A percentile compares a stretch with the other conserved stretches of the same genome.
Evolutionary conservation across 2,329 filamentous ascomycete genomes (phyloP).

Genomic region (Botryotinia convoluta): DNA sequence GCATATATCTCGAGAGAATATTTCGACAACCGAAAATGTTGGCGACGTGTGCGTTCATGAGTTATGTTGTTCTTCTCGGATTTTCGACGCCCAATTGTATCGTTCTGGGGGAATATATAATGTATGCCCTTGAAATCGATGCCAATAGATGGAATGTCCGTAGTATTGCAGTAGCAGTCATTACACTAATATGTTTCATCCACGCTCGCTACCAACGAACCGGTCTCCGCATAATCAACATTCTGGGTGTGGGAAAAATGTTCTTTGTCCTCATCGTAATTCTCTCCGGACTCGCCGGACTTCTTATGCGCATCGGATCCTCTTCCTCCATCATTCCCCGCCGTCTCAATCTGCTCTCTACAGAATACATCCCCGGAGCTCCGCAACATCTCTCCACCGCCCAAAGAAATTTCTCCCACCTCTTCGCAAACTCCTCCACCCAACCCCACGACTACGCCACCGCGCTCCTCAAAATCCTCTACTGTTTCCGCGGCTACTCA

Average conservation of each 20-base stretch:
- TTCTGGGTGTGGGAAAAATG: slow-evolving; percentile 50
- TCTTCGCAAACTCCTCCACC: slow-evolving; percentile 43
- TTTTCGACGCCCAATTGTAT: neutral
- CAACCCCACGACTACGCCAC: slow-evolving; percentile 47
- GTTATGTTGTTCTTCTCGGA: neutral
- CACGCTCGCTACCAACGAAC: slow-evolving; percentile 47
- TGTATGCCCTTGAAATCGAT: slow-evolving; percentile 45
- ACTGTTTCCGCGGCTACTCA: slow-evolving; percentile 54
- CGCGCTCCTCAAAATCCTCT: slow-evolving; percentile 55
- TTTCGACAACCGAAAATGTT: neutral
- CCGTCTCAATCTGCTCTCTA: neutral
- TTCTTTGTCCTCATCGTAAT: slow-evolving; percentile 49
- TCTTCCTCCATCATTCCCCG: neutral
- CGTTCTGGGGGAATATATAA: slow-evolving; percentile 44
- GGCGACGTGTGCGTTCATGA: neutral
- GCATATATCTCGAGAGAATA: neutral
- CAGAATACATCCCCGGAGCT: neutral
- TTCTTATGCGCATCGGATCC: slow-evolving; percentile 8
- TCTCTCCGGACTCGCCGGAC: slow-evolving; percentile 44
- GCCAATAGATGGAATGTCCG: slow-evolving; percentile 50
- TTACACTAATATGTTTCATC: slow-evolving; percentile 47
- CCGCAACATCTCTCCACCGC: slow-evolving; percentile 25
- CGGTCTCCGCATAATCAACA: slow-evolving; percentile 49
- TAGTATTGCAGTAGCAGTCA: slow-evolving; percentile 46
- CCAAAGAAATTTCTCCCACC: slow-evolving; percentile 43